Percentiles rank a stretch among this genome's conserved stretches.
Evolutionary conservation across 768 basidiomycete genomes (phyloP).

Genomic region (Fomitopsis pulvina): DNA sequence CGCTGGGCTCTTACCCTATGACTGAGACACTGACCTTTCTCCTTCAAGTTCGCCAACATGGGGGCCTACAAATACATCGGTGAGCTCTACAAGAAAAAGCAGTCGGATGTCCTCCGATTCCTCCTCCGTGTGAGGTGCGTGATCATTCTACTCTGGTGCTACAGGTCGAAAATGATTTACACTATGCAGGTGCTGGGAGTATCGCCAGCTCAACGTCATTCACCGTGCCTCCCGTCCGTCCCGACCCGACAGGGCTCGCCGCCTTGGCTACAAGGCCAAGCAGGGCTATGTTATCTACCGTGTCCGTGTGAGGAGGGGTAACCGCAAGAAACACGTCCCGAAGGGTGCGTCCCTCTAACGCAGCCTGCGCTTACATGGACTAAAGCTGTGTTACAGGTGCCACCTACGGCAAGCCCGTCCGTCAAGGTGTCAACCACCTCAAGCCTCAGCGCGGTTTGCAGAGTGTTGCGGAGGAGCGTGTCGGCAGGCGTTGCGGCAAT

Average conservation of each 20-base stretch:
- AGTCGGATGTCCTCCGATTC: conserved; percentile 96
- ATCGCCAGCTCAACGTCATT: conserved; percentile 96
- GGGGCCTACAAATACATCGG: conserved; percentile 95
- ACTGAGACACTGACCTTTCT: conserved; percentile 15
- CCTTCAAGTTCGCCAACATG: conserved; percentile 51
- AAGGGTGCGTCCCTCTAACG: conserved; percentile 58
- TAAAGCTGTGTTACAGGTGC: conserved; percentile 50
- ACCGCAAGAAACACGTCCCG: conserved; percentile 97
- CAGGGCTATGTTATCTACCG: conserved; percentile 99
- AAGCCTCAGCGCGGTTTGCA: conserved; percentile 94
- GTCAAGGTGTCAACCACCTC: conserved; percentile 99
- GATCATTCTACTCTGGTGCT: background rate
- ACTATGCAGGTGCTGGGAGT: conserved; percentile 84
- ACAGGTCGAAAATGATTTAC: background rate
- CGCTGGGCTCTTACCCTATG: conserved; percentile 4
- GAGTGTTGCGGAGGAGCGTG: conserved; percentile 95
- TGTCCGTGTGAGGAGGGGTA: conserved; percentile 93
- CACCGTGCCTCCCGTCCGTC: conserved; percentile 98
- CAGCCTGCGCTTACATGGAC: background rate
- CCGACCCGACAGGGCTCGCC: conserved; percentile 97
- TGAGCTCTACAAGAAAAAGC: conserved; percentile 98
- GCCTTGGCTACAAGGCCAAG: conserved; percentile 99
- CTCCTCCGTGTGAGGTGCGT: conserved; percentile 90
- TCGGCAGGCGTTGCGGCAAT: conserved; percentile 94
- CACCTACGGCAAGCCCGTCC: conserved; percentile 98